Percentiles rank a stretch among this genome's conserved stretches.
Conservation (phyloP, 116 monocot genomes). For the Dioscorea cayenensis region DNA sequence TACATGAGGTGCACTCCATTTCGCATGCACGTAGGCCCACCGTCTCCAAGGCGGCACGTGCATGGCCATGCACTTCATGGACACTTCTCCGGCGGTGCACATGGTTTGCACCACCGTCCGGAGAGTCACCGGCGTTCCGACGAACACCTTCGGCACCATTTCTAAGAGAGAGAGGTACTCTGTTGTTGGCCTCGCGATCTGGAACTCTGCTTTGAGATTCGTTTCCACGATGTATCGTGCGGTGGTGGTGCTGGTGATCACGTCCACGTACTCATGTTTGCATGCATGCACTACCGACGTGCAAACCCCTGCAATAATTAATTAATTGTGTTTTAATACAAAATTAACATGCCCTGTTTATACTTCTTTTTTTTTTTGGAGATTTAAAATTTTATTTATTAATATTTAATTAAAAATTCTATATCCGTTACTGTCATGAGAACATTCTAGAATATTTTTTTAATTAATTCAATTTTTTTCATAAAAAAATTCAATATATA, state of each 20-base stretch:
- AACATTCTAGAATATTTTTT: too few species aligned
- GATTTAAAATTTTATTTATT: too few species aligned
- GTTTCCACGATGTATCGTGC: slow-evolving; percentile 43
- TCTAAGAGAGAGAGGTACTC: slow-evolving; percentile 34
- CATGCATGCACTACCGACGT: slow-evolving; percentile 17
- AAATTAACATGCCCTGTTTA: not conserved
- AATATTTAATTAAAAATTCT: too few species aligned
- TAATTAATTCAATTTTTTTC: too few species aligned
- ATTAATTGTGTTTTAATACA: not conserved
- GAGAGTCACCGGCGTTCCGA: slow-evolving; percentile 28
- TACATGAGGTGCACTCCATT: slow-evolving; percentile 44
- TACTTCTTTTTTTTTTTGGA: too few species aligned
- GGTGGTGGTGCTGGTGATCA: slow-evolving; percentile 6
- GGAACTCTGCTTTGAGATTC: slow-evolving; percentile 36
- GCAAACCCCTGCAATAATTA: slow-evolving; percentile 37
- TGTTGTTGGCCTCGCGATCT: slow-evolving; percentile 58
- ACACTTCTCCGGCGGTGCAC: slow-evolving; percentile 36
- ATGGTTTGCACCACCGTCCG: slow-evolving; percentile 31
- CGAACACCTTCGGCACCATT: slow-evolving; percentile 29
- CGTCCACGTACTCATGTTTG: slow-evolving; percentile 54
- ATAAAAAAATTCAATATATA: too few species aligned
- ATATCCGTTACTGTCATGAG: too few species aligned
- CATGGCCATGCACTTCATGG: slow-evolving; percentile 42
- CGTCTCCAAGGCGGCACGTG: slow-evolving; percentile 69
- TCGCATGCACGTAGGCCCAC: slow-evolving; percentile 33